Evolutionary conservation across 2,329 filamentous ascomycete species (phyloP), one percentile per base, ranked within the genome.

Genomic region (Claviceps citrina): DNA sequence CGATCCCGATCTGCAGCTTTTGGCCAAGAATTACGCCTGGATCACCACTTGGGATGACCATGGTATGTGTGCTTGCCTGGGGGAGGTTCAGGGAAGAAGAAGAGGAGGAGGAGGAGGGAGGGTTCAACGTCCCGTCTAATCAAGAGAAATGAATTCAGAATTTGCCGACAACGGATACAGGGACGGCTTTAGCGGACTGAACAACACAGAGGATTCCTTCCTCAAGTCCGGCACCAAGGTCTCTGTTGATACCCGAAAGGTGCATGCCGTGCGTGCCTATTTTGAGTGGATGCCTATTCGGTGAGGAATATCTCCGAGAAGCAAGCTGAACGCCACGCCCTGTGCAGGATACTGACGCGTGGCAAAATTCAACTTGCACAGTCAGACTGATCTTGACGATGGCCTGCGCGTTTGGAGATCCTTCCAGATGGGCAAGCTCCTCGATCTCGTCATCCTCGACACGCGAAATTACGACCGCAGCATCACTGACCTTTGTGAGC

Each of bases 231-330:
- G 70, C 3, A 40, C 40, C 12, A 63, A 65, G 12, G 66, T 83
- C n/a, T 73, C 68, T 25, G 73, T 82, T n/a, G 78, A 83, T 47
- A 73, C 80, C 53, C 69, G 78, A 46, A 84, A 83, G 62, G 76
- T 81, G 65, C 81, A 83, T 39, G 79, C 78, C 1, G 78, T 84
- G 2, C 66, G 79, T 28, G 77, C 78, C 1, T 80, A 80, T 50
- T 81, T 80, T 43, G 76, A 81, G 52, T 78, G 74, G 72, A 53
- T 54, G 49, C 51, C 51, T 1, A 51, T 56, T 24, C 61, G 62
- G 45, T 51, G 42, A 1, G 44, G 25, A 6, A 6, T 4, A 13
- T 13, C n/a, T 8, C 5, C 15, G 7, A 4, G 30, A 13, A 4
- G 5, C 19, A 34, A 22, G 3, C 9, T 24, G 19, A n/a, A 25